Conservation (phyloP, 345 rosid species). For the Gossypium anomalum region DNA sequence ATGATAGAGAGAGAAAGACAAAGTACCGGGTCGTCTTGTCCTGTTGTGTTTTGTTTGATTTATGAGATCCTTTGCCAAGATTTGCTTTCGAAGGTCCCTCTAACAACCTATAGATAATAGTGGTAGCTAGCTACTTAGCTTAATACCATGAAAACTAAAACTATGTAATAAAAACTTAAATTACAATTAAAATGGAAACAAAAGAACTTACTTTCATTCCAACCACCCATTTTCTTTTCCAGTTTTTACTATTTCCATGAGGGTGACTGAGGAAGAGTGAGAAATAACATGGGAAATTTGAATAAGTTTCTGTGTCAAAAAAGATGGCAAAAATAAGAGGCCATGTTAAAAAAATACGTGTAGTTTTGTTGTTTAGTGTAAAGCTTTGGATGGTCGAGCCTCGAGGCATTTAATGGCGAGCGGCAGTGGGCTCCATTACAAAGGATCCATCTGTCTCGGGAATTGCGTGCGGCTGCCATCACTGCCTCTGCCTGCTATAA, state of each 20-base stretch:
- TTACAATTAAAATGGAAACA: background rate
- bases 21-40: background rate
- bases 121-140: background rate
- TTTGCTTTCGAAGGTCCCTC: background rate
- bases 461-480: background rate
- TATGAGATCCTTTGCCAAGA: constrained; percentile 8
- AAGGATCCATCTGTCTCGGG: background rate
- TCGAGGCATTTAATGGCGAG: background rate
- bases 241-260: background rate
- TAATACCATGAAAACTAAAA: background rate
- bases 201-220: background rate
- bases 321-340: background rate
- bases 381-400: background rate
- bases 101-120: background rate
- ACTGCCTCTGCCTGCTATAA: background rate
- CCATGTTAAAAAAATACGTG: background rate
- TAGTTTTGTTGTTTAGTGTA: constrained; percentile 3
- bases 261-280: background rate
- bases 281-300: background rate
- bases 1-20: background rate
- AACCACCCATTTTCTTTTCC: background rate
- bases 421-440: constrained; percentile 11
- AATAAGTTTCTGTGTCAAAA: constrained; percentile 8
- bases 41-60: constrained; percentile 2
- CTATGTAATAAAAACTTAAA: background rate